These are phyloP conservation scores for Sanghuangporus baumii DNA, from an alignment of 1,284 basidiomycete species.

Conservation along the genomic window DNA sequence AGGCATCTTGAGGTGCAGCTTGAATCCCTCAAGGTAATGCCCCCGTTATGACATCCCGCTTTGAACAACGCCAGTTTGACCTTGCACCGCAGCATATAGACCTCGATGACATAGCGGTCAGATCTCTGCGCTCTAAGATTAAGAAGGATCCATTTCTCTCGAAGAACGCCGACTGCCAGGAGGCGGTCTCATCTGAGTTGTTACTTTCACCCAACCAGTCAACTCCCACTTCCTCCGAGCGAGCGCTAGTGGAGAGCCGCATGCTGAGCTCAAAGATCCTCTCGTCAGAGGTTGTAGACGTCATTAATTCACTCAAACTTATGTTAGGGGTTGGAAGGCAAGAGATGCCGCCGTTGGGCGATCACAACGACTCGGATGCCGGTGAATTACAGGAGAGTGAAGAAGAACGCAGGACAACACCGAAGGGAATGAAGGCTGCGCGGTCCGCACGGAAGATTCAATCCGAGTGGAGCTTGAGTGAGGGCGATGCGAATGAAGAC, in stretches of 20 bases:
- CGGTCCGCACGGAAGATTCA: slow-evolving; percentile 19
- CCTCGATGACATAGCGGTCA: slow-evolving; percentile 52
- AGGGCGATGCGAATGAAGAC: slow-evolving; percentile 12
- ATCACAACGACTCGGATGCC: slow-evolving; percentile 21
- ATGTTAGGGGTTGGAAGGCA: slow-evolving; percentile 35
- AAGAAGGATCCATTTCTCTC: slow-evolving; percentile 64
- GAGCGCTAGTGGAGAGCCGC: slow-evolving; percentile 64
- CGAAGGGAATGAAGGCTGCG: slow-evolving; percentile 22
- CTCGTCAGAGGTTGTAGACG: slow-evolving; percentile 51
- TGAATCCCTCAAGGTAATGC: slow-evolving; percentile 54
- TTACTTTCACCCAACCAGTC: slow-evolving; percentile 19
- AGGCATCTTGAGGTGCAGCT: slow-evolving; percentile 62
- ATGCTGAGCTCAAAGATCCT: slow-evolving; percentile 74
- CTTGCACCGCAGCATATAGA: slow-evolving; percentile 44
- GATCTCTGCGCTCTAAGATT: slow-evolving; percentile 65
- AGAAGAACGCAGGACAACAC: slow-evolving; percentile 22
- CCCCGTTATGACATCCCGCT: not conserved
- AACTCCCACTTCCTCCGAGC: slow-evolving; percentile 29
- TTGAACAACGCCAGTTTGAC: not conserved
- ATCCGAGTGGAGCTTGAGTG: slow-evolving; percentile 22
- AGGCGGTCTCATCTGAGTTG: slow-evolving; percentile 41
- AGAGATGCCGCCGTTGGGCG: slow-evolving; percentile 20
- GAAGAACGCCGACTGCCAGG: slow-evolving; percentile 38
- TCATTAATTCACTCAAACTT: slow-evolving; percentile 45
- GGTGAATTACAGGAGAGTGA: slow-evolving; percentile 21